Conservation (phyloP, 2,329 filamentous ascomycete species). For the Trichoderma semiorbis region DNA sequence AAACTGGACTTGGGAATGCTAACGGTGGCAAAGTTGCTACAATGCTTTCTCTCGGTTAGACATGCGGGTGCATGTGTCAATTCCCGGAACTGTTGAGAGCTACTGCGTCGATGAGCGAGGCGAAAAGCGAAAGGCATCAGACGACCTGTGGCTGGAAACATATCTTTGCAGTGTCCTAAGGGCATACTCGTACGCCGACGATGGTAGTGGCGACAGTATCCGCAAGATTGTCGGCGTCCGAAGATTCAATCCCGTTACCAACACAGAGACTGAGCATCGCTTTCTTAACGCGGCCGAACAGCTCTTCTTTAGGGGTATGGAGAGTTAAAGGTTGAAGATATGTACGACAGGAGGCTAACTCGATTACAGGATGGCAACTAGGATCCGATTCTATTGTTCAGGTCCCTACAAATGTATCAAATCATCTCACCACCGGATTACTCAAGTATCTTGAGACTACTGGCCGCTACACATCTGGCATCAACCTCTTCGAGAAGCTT, state of each 20-base stretch:
- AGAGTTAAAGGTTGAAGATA: too few relatives aligned
- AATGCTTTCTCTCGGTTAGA: slow-evolving; percentile 98
- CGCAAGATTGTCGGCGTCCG: slow-evolving; percentile 96
- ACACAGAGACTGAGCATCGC: slow-evolving; percentile 95
- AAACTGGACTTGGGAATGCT: slow-evolving; percentile 18
- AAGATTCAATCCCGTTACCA: slow-evolving; percentile 95
- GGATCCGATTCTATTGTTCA: slow-evolving; percentile 97
- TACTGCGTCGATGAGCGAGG: slow-evolving; percentile 97
- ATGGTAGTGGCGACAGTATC: slow-evolving; percentile 90
- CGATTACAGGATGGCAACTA: slow-evolving; percentile 73
- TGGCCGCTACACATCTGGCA: slow-evolving; percentile 88
- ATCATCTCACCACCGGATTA: slow-evolving; percentile 90
- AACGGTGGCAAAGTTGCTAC: slow-evolving; percentile 63
- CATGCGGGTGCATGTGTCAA: slow-evolving; percentile 97
- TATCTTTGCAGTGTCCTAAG: slow-evolving; percentile 93
- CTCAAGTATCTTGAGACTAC: slow-evolving; percentile 94
- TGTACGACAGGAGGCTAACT: slow-evolving; percentile 19
- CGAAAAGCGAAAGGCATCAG: slow-evolving; percentile 88
- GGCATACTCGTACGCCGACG: slow-evolving; percentile 94
- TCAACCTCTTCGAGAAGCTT: slow-evolving; percentile 96
- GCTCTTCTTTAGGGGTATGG: slow-evolving; percentile 83
- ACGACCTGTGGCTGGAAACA: slow-evolving; percentile 94
- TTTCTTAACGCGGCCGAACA: slow-evolving; percentile 93
- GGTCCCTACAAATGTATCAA: slow-evolving; percentile 93
- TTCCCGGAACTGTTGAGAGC: slow-evolving; percentile 92